Evolutionary conservation across 1,284 basidiomycete species (phyloP).

Genomic region (Marasmius tenuissimus): DNA sequence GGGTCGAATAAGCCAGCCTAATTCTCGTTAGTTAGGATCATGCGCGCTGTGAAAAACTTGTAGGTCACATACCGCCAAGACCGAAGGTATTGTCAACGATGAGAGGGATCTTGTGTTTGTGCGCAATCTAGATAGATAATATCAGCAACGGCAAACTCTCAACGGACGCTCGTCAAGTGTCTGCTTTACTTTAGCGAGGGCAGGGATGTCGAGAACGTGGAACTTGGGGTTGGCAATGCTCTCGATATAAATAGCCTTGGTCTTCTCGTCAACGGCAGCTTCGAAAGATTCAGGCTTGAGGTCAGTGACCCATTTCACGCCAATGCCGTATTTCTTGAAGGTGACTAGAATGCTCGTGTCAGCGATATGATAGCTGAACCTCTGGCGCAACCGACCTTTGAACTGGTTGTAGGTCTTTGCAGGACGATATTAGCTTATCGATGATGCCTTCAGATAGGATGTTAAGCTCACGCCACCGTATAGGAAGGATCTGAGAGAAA

Average conservation of each 20-base stretch:
- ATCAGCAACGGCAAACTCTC: not conserved
- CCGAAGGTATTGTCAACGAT: constrained; percentile 93
- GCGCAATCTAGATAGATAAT: constrained; percentile 50
- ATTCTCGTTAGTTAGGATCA: constrained; percentile 2
- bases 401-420: constrained; percentile 83
- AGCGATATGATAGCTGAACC: not conserved
- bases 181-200: constrained; percentile 61
- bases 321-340: constrained; percentile 78
- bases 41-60: constrained; percentile 8
- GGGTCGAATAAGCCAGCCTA: constrained; percentile 72
- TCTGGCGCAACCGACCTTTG: constrained; percentile 52
- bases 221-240: constrained; percentile 87
- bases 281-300: constrained; percentile 65
- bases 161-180: not conserved
- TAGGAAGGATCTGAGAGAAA: constrained; percentile 46
- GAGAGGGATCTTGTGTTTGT: constrained; percentile 73
- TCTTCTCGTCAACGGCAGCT: constrained; percentile 75
- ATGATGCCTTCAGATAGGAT: not conserved
- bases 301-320: constrained; percentile 73
- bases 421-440: not conserved
- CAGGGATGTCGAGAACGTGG: constrained; percentile 70
- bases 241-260: constrained; percentile 81
- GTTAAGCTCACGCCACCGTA: constrained; percentile 62
- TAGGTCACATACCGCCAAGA: constrained; percentile 57
- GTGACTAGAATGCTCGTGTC: constrained; percentile 46